A percentile compares a stretch with the other conserved stretches of the same genome.
These are phyloP conservation scores for Penicillium sp. DNA, from an alignment of 2,329 filamentous ascomycete species.

Conservation along the genomic window DNA sequence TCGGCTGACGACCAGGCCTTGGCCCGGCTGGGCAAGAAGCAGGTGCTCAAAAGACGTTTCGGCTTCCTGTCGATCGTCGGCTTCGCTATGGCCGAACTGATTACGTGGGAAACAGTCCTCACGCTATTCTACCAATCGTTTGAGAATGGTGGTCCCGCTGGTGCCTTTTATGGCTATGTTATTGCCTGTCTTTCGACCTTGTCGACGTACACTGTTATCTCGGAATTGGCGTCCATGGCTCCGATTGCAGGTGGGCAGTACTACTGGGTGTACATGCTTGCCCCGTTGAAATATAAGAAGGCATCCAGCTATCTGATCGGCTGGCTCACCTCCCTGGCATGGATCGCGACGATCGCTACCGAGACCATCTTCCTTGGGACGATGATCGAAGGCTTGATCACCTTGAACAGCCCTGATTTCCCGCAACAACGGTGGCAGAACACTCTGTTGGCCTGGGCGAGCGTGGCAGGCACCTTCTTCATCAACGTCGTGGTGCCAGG, in stretches of 20 bases:
- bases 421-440: conserved; percentile 38
- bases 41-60: conserved; percentile 46
- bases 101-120: conserved; percentile 49
- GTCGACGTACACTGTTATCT: conserved; percentile 48
- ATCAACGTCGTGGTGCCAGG: conserved; percentile 46
- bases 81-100: conserved; percentile 47
- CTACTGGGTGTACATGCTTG: conserved; percentile 49
- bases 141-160: conserved; percentile 49
- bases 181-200: conserved; percentile 52
- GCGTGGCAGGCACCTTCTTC: conserved; percentile 39
- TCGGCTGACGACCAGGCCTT: conserved; percentile 36
- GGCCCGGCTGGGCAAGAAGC: conserved; percentile 47
- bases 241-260: conserved; percentile 49
- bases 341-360: conserved; percentile 45
- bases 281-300: conserved; percentile 40
- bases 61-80: conserved; percentile 44
- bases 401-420: conserved; percentile 39
- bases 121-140: conserved; percentile 45
- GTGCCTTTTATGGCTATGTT: conserved; percentile 53
- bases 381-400: conserved; percentile 43
- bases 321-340: conserved; percentile 45
- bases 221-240: conserved; percentile 49
- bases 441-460: conserved; percentile 42
- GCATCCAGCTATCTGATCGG: conserved; percentile 46
- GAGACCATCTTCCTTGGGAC: conserved; percentile 44